Percentiles rank a stretch among this genome's conserved stretches.
Conservation (phyloP, 2,329 filamentous ascomycete species). For the Dactylellina drechsleri region DNA sequence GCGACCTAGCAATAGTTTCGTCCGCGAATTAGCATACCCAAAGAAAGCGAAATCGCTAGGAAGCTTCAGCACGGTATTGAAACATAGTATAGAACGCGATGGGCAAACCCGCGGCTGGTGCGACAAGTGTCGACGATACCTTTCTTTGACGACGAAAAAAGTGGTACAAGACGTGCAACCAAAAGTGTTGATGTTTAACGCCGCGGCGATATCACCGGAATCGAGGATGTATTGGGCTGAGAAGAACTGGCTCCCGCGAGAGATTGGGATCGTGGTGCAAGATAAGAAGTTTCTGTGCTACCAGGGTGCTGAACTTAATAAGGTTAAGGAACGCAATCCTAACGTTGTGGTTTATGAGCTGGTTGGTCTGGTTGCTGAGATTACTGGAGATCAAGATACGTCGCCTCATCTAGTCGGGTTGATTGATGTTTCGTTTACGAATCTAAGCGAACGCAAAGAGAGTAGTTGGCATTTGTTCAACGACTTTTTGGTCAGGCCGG, state of each 20-base stretch:
- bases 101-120: constrained; percentile 93
- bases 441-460: constrained; percentile 68
- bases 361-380: constrained; percentile 87
- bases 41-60: constrained; percentile 63
- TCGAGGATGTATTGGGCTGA: constrained; percentile 85
- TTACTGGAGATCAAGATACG: constrained; percentile 84
- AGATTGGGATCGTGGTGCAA: constrained; percentile 91
- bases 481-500: constrained; percentile 87
- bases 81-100: constrained; percentile 88
- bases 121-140: constrained; percentile 87
- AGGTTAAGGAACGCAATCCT: constrained; percentile 77
- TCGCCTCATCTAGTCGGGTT: constrained; percentile 91
- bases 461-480: constrained; percentile 96
- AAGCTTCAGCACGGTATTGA: constrained; percentile 90
- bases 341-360: constrained; percentile 90
- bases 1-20: constrained; percentile 79
- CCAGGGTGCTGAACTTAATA: constrained; percentile 86
- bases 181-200: constrained; percentile 85
- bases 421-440: constrained; percentile 80
- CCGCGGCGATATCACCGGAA: constrained; percentile 76
- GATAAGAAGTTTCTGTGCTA: constrained; percentile 94
- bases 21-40: constrained; percentile 88
- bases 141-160: constrained; percentile 84
- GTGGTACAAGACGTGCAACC: constrained; percentile 80
- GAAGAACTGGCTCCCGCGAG: constrained; percentile 89